Conservation (phyloP, 2,329 filamentous ascomycete species). For the Colletotrichum sojae region DNA sequence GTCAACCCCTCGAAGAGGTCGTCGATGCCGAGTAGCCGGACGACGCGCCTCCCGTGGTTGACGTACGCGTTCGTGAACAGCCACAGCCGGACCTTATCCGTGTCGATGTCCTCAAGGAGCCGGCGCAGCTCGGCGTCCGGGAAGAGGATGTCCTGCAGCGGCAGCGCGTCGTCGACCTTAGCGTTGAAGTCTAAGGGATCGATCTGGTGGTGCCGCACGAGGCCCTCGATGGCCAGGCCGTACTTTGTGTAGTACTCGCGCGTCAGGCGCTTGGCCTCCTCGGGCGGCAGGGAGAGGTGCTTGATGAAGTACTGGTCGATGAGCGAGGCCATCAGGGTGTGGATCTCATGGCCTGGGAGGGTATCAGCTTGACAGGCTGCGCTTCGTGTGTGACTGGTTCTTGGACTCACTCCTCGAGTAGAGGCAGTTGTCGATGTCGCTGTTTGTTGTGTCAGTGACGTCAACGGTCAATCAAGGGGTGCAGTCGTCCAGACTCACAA, state of each 20-base stretch:
- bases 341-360: slow-evolving; percentile 78
- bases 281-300: slow-evolving; percentile 80
- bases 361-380: neutral
- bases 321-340: slow-evolving; percentile 88
- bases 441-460: slow-evolving; percentile 55
- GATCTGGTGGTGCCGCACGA: slow-evolving; percentile 94
- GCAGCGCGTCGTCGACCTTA: slow-evolving; percentile 94
- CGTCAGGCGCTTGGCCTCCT: slow-evolving; percentile 88
- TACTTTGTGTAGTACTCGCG: slow-evolving; percentile 95
- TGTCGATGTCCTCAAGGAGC: slow-evolving; percentile 87
- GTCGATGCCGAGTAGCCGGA: slow-evolving; percentile 85
- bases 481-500: slow-evolving; percentile 52
- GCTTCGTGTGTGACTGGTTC: slow-evolving; percentile 43
- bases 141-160: slow-evolving; percentile 88
- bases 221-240: slow-evolving; percentile 93
- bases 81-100: slow-evolving; percentile 89
- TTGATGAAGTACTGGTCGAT: slow-evolving; percentile 76
- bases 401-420: slow-evolving; percentile 81
- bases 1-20: slow-evolving; percentile 96
- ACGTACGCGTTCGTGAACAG: slow-evolving; percentile 97
- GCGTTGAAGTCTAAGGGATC: slow-evolving; percentile 94
- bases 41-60: slow-evolving; percentile 86
- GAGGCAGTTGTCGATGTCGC: slow-evolving; percentile 98
- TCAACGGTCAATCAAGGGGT: too few relatives aligned
- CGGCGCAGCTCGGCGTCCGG: slow-evolving; percentile 81